Base-by-base conservation (phyloP, 495 filamentous ascomycete species). In the Penicillium herquei region DNA sequence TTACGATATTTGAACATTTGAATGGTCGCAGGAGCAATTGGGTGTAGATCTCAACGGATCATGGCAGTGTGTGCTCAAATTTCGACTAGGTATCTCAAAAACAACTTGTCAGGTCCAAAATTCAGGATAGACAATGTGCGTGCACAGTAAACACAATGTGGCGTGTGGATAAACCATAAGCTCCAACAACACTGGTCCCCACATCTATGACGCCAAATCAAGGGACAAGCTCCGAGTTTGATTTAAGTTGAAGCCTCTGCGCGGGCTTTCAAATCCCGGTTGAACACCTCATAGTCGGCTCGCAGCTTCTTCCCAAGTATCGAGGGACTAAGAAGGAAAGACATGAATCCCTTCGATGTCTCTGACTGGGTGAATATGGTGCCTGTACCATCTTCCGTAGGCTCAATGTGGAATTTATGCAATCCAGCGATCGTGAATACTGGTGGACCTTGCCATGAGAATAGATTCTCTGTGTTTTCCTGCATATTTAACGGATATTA, bases 391-490 rank as follows among this genome's bases (percentile, higher is more conserved):
- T 62, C 64, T 35, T 69, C 65, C 12, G 50, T 48, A 7, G 64
- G 56, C 41, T 69, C 58, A 10, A 69, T 60, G 31, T 51, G 59
- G 41, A 69, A 69, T 34, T 55, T 47, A 44, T 67, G 64, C 14
- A 58, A 44, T 5, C 66, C 64, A 17, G 64, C 51, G 35, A 69
- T 52, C 13, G 64, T 66, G 41, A 64, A 62, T 16, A 69, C 66
- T 3, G 64, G 64, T 13, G 66, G 66, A 9, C 66, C 66, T 32
- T 69, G 66, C 66, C 66, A 69, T 13, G 56, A 62, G 52, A 69
- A 63, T 17, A 62, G 41, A 21, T 17, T 54, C 40, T 69, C 64
- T 3, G 51, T 52, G 31, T 69, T 69, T 32, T 61, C 56, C 66
- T 68, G 14, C 32, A 42, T 2, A 26, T 18, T 12, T 16, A 26